These are phyloP conservation scores for Tillandsia leiboldiana DNA, from an alignment of 176 grass and related monocot species.

Conservation along the genomic window DNA sequence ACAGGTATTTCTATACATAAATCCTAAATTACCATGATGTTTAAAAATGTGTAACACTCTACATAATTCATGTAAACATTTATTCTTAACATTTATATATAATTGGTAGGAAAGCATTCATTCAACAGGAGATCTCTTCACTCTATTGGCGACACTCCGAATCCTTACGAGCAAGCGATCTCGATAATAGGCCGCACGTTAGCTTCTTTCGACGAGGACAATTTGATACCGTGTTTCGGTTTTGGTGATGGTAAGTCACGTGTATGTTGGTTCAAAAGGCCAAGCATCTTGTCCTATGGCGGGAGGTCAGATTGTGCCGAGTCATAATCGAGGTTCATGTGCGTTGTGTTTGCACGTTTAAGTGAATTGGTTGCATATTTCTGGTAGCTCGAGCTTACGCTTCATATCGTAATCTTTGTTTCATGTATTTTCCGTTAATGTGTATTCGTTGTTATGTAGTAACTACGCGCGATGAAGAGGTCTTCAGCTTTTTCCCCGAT, in stretches of 20 bases:
- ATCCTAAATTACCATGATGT: not conserved
- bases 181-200: conserved; percentile 92
- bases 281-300: no score
- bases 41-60: no score
- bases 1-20: conserved; percentile 43
- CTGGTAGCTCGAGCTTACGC: not conserved
- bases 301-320: no score
- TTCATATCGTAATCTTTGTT: conserved; percentile 7
- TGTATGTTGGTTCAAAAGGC: no score
- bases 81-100: conserved; percentile 5
- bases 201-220: conserved; percentile 95
- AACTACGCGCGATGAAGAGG: conserved; percentile 62
- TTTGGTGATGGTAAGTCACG: conserved; percentile 72
- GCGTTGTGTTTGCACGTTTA: no score
- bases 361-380: no score
- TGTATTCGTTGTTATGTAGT: conserved; percentile 31
- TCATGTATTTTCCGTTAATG: conserved; percentile 1
- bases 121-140: conserved; percentile 80
- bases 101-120: conserved; percentile 46
- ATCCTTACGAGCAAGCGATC: conserved; percentile 95
- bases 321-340: no score
- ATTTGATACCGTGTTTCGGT: conserved; percentile 95
- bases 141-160: conserved; percentile 40
- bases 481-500: conserved; percentile 85
- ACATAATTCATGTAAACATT: no score